These are phyloP conservation scores for Talaromyces amestolkiae DNA, from an alignment of 2,329 filamentous ascomycete genomes.

Conservation along the genomic window DNA sequence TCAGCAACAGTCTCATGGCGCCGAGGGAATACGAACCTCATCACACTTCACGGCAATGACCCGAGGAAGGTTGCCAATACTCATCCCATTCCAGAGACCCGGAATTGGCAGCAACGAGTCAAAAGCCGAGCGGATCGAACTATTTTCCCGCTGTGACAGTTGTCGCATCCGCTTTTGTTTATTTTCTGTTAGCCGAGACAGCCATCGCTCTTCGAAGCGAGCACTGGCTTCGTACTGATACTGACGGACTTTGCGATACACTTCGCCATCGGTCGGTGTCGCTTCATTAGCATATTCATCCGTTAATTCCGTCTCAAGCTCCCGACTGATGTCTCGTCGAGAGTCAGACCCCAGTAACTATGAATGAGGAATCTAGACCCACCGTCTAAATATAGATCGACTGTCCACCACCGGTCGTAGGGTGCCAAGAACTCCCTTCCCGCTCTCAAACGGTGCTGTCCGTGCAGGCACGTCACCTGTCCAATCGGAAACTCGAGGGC, in stretches of 20 bases:
- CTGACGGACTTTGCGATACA: constrained; percentile 9
- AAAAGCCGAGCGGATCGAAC: constrained; percentile 4
- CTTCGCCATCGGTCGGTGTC: neutral
- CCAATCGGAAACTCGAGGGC: neutral
- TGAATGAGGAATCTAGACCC: neutral
- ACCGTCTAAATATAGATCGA: constrained; percentile 11
- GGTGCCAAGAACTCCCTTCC: constrained; percentile 6
- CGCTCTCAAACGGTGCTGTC: neutral
- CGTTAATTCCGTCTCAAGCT: constrained; percentile 13
- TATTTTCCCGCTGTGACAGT: constrained; percentile 15
- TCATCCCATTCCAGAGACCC: constrained; percentile 2
- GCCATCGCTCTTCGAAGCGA: constrained; percentile 23
- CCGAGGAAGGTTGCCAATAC: constrained; percentile 2
- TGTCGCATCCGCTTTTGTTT: constrained; percentile 22
- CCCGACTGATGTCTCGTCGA: constrained; percentile 13
- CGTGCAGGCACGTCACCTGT: neutral
- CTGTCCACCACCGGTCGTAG: neutral
- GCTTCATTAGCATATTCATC: constrained; percentile 17
- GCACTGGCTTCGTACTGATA: constrained; percentile 12
- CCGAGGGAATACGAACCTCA: neutral
- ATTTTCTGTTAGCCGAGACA: constrained; percentile 20
- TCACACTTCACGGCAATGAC: constrained; percentile 4
- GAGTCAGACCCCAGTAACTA: constrained; percentile 6
- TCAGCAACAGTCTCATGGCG: neutral
- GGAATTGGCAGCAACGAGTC: constrained; percentile 10